Base-by-base conservation (phyloP, 805 yeast genomes). In the Yarrowia sp. region DNA sequence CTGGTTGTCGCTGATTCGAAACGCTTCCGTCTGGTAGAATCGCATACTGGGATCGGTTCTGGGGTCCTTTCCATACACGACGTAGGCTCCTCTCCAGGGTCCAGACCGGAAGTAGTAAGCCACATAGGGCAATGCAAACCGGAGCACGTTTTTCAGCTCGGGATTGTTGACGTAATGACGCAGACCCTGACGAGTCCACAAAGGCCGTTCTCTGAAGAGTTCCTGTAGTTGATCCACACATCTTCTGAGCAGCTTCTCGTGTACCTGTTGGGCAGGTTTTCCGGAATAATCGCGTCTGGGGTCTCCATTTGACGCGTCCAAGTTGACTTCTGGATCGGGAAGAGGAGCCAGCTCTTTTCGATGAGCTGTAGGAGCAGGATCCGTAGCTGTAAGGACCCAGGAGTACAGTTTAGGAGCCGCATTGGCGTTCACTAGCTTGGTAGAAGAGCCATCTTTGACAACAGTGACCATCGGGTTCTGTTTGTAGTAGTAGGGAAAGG, bases 1-100 rank as follows among this genome's bases (percentile, higher is more conserved):
- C 67, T 72, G 68, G 62, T 72, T 71, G 5, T 66, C 62, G 2
- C 78, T 74, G 6, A 84, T 78, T 38, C 92, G 82, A 76, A 92
- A 95, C 64, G 89, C 87, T 75, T 92, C 98, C 21, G 92, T 87
- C 76, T 95, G 99, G 72, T 85, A 91, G 35, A 74, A 75, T 66
- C 89, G 86, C 69, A 80, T 86, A 12, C 78, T 72, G 0, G 76
- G 70, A 52, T 87, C 85, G 1, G 75, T 70, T 44, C 83, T 77
- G 0, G 98, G 98, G 75, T 93, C 90, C 41, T 86, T 80, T 0
- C 97, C 98, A 69, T 86, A 85, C 68, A 79, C 82, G 49, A 92
- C 85, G 73, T 88, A 91, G 11, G 95, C 84, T 66, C 90, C 91
- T 70, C 98, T 82, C 96, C 97, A 95, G 0, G 98, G 99, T 0